Percentiles rank a stretch among this genome's conserved stretches.
phyloP scores from a whole-genome alignment of 108 stramenopile species.

The Conticribra weissflogii region DNA sequence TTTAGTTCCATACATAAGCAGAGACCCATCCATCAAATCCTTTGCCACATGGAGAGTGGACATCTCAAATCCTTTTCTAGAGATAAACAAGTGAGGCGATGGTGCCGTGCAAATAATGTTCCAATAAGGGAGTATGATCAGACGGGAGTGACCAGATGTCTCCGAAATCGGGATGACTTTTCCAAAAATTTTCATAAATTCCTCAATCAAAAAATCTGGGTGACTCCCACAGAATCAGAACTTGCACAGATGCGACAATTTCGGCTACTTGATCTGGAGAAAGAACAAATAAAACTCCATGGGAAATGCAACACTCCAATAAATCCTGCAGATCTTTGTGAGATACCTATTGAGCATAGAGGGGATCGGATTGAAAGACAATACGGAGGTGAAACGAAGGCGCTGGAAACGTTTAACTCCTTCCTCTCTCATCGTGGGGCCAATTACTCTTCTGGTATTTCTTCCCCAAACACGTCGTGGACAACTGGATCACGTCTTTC shows the following conservation, averaged over 20 bases:
- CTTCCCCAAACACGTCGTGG: conserved; percentile 72
- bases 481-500: conserved; percentile 70
- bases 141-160: conserved; percentile 66
- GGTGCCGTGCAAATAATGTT: conserved; percentile 55
- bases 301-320: conserved; percentile 26
- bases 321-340: conserved; percentile 42
- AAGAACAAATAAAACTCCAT: conserved; percentile 34
- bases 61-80: conserved; percentile 67
- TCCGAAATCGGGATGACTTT: conserved; percentile 65
- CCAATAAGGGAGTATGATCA: conserved; percentile 63
- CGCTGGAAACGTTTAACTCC: conserved; percentile 52
- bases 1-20: conserved; percentile 51
- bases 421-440: conserved; percentile 61
- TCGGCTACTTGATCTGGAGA: conserved; percentile 15
- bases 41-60: conserved; percentile 73
- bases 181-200: conserved; percentile 50
- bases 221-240: conserved; percentile 37
- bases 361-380: conserved; percentile 57
- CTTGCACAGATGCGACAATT: conserved; percentile 16
- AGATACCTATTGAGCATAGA: conserved; percentile 57
- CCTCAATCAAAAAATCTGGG: conserved; percentile 44
- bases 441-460: conserved; percentile 63
- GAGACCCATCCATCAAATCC: conserved; percentile 52
- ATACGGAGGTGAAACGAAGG: conserved; percentile 64
- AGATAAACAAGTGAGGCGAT: conserved; percentile 64